phyloP scores from a whole-genome alignment of 345 rosid species.

The Populus pruinosa region DNA sequence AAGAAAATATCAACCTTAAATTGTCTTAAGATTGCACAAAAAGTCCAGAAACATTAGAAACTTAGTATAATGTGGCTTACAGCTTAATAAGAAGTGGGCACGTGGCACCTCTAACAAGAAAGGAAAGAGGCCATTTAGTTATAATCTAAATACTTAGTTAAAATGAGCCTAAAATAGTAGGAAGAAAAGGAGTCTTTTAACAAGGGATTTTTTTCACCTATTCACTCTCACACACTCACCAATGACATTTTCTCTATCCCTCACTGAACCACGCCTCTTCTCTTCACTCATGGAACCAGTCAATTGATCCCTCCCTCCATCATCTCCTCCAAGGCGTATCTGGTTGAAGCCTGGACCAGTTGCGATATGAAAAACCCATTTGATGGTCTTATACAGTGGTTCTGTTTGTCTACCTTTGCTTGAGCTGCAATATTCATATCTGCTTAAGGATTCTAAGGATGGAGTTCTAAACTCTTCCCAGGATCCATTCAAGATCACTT shows the following conservation, averaged over 20 bases:
- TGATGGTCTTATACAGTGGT: background rate
- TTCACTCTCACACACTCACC: background rate
- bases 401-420: too few relatives aligned
- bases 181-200: background rate
- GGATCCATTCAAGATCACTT: background rate
- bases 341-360: background rate
- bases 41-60: background rate
- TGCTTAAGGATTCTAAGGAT: too few relatives aligned
- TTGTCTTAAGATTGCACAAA: background rate
- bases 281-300: background rate
- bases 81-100: background rate
- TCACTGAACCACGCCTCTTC: background rate
- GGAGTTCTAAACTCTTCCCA: too few relatives aligned
- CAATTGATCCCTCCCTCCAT: background rate
- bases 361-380: background rate
- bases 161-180: background rate
- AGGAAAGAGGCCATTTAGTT: background rate
- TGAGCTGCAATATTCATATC: too few relatives aligned
- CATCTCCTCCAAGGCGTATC: background rate
- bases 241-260: background rate
- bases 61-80: background rate
- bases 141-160: background rate
- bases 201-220: background rate
- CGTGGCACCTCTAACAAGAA: background rate
- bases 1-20: background rate